Base-by-base conservation (phyloP, 2,329 filamentous ascomycete species). In the Microthyrium microscopicum region DNA sequence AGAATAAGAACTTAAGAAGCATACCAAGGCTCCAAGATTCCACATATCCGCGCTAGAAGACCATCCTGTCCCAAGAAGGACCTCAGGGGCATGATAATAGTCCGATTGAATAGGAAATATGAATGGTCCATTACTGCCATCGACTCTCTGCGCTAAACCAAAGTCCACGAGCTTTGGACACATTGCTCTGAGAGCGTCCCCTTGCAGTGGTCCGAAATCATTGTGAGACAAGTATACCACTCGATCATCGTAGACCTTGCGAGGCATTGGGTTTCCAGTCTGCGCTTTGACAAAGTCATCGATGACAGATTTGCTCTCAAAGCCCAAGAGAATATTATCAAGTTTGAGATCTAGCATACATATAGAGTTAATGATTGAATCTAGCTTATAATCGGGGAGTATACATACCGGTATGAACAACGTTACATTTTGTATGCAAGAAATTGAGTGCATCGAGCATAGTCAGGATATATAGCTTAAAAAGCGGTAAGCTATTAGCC, bases 391-490 rank as follows among this genome's bases (percentile, higher is more conserved):
- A 26, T 7, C 5, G 16, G 9, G 11, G 17, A 11, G 5, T 26
- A 7, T 20, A 44, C 42, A 29, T 45, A 57, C 54, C 54, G 2
- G 56, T 61, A 44, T 62, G 53, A 20, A 61, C 53, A 31, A 51
- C 43, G 31, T 47, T 50, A 38, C 54, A 58, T 21, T 54, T 46
- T 1, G 49, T 43, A 39, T 61, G 56, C 4, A 61, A 47, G 40
- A 56, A 60, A 26, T 61, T 50, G 2, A 61, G 48, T 3, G 51
- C 52, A 27, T 46, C 35, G 9, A 61, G 50, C 34, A 62, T 47
- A 35, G 47, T 44, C 31, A 46, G 47, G 34, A 60, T 41, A 31
- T 55, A 46, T 31, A 44, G 34, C 39, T 54, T 58, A 2, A 49
- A 42, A 27, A 52, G 31, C 24, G 48, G 50, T 16, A 56, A 38